Conservation (phyloP, 148 eudicot genomes). For the Heliosperma pusillum region DNA sequence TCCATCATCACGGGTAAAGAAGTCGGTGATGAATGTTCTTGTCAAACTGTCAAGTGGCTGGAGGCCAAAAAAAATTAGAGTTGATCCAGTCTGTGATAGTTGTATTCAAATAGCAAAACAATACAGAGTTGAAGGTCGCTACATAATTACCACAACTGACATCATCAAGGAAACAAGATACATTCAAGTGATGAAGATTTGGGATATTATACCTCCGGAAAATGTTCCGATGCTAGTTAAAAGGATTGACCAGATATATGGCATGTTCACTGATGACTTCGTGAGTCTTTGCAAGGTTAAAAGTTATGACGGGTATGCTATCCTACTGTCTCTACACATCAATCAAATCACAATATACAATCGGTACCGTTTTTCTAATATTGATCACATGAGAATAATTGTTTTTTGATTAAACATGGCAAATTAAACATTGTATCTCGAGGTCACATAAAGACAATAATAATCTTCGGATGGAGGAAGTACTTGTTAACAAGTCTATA, state of each 20-base stretch:
- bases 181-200: slow-evolving; percentile 59
- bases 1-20: slow-evolving; percentile 33
- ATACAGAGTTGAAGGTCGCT: slow-evolving; percentile 57
- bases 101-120: slow-evolving; percentile 46
- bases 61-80: slow-evolving; percentile 53
- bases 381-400: too few relatives aligned
- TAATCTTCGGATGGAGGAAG: too few relatives aligned
- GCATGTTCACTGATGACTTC: slow-evolving; percentile 50
- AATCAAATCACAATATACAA: neutral
- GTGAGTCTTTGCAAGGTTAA: slow-evolving; percentile 46
- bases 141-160: slow-evolving; percentile 54
- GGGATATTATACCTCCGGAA: slow-evolving; percentile 62
- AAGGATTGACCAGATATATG: slow-evolving; percentile 55
- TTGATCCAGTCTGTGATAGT: slow-evolving; percentile 46
- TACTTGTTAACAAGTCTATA: too few relatives aligned
- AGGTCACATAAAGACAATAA: too few relatives aligned
- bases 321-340: neutral
- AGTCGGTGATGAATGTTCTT: slow-evolving; percentile 48
- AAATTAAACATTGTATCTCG: too few relatives aligned
- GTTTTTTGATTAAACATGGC: too few relatives aligned
- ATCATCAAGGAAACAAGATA: slow-evolving; percentile 41
- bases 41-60: slow-evolving; percentile 64
- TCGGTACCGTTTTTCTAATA: too few relatives aligned
- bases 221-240: slow-evolving; percentile 50
- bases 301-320: slow-evolving; percentile 48